phyloP scores from a whole-genome alignment of 2,329 filamentous ascomycete species.

The Paecilomyces sp. region DNA sequence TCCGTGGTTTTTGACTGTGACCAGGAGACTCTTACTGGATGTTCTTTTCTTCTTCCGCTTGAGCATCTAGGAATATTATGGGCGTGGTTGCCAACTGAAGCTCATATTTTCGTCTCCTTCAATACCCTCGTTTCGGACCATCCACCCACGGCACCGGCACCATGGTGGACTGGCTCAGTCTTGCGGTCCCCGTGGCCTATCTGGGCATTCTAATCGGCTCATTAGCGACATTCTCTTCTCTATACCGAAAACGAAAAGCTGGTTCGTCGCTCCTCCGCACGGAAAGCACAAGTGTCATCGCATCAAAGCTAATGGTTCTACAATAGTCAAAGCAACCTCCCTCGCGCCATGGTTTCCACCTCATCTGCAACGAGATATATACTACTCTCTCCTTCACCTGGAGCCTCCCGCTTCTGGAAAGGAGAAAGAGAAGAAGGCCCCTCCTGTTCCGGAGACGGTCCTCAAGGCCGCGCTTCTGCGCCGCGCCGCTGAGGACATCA shows the following conservation, averaged over 20 bases:
- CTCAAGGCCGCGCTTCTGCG: slow-evolving; percentile 82
- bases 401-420: slow-evolving; percentile 44
- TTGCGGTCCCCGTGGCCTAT: slow-evolving; percentile 83
- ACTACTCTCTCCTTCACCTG: slow-evolving; percentile 84
- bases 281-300: neutral
- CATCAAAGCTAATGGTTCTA: slow-evolving; percentile 7
- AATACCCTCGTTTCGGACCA: neutral
- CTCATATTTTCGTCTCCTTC: neutral
- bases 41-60: neutral
- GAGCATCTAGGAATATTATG: neutral
- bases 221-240: slow-evolving; percentile 81
- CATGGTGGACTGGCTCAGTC: slow-evolving; percentile 71
- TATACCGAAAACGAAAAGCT: slow-evolving; percentile 90
- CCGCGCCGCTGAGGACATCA: slow-evolving; percentile 87
- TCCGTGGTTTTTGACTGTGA: neutral
- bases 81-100: neutral
- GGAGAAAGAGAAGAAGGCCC: slow-evolving; percentile 58
- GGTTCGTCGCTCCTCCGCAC: slow-evolving; percentile 43
- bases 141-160: slow-evolving; percentile 19
- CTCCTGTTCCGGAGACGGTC: slow-evolving; percentile 71
- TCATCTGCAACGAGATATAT: slow-evolving; percentile 88
- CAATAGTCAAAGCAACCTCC: slow-evolving; percentile 65
- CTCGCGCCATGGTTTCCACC: slow-evolving; percentile 91
- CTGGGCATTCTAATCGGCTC: slow-evolving; percentile 79
- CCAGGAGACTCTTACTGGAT: neutral